Evolutionary conservation across 2,329 filamentous ascomycete genomes (phyloP), one percentile per base, ranked within the genome.

Genomic region (Penicillium sp.): DNA sequence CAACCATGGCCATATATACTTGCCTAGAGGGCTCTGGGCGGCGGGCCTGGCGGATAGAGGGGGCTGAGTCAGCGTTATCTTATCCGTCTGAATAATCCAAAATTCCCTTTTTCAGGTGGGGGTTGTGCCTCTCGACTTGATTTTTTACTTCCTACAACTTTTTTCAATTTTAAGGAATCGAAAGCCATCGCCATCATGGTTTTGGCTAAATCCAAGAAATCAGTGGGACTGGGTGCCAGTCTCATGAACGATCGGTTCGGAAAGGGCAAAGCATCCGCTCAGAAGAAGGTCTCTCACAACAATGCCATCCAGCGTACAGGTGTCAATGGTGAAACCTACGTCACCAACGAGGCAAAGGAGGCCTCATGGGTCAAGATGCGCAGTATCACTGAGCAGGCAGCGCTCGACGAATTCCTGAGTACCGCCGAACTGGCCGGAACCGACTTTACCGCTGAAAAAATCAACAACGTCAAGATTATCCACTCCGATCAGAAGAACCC

Each of bases 301-400:
- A 77, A 78, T 42, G 86, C 90, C 70, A 89, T 91, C 63, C 87
- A 92, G 74, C 86, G 83, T 58, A 83, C 80, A 58, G 83, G 93
- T 69, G 82, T 86, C 27, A 91, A 90, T 23, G 92, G 91, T 72
- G 90, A 96, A 74, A 87, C 88, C 66, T 99, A 99, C 75, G 87
- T 97, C 68, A 94, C 91, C 49, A 97, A 96, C 74, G 89, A 90
- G 64, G 88, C 87, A 67, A 88, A 96, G 73, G 93, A 97, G 79
- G 94, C 93, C 36, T 84, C 91, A 67, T 99, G 93, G 92, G 91
- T 97, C 72, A 99, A 97, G 82, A 97, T 99, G 94, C 91, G 93
- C 80, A 96, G 91, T 75, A 90, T 99, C 67, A 99, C 94, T 6
- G 91, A 99, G 81, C 94, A 99, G 78, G 93, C 89, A 66, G 93